Evolutionary conservation across 306 rosid genomes (phyloP).

Genomic region (Vigna nakashimae): DNA sequence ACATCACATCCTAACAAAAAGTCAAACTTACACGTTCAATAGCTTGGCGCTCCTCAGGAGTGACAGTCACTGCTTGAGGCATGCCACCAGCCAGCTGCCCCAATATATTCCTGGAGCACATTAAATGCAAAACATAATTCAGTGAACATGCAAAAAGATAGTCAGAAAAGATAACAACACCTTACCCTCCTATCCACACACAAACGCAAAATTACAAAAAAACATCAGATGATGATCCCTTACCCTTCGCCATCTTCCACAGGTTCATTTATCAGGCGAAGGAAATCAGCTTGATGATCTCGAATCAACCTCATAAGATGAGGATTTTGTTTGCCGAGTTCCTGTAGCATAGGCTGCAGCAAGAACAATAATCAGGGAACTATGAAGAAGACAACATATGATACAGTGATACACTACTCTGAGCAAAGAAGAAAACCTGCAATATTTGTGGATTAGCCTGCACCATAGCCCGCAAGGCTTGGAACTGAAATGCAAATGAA

Average conservation of each 20-base stretch:
- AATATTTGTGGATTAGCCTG: conserved; percentile 96
- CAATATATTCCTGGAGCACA: conserved; percentile 57
- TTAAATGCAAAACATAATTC: not conserved
- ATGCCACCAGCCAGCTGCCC: conserved; percentile 65
- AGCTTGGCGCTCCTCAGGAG: conserved; percentile 91
- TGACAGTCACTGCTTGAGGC: conserved; percentile 73
- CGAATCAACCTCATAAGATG: conserved; percentile 87
- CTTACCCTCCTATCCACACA: not conserved
- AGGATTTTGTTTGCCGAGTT: conserved; percentile 97
- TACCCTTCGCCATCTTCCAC: conserved; percentile 92
- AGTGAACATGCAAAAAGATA: not conserved
- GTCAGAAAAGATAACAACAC: not conserved
- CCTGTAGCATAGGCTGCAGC: conserved; percentile 96
- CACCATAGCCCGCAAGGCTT: conserved; percentile 90
- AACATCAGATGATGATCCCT: conserved; percentile 35
- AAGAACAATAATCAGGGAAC: conserved; percentile 40
- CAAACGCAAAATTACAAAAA: not conserved
- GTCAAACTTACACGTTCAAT: conserved; percentile 78
- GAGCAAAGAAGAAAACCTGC: conserved; percentile 66
- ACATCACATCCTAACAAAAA: not conserved
- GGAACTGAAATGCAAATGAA: conserved; percentile 62
- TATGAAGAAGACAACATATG: not conserved
- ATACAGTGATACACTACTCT: not conserved
- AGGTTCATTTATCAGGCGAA: conserved; percentile 89
- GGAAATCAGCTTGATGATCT: conserved; percentile 90